Evolutionary conservation across 176 grass and related monocot species (phyloP), one percentile per base, ranked within the genome.

Genomic region (Neostapfia colusana): DNA sequence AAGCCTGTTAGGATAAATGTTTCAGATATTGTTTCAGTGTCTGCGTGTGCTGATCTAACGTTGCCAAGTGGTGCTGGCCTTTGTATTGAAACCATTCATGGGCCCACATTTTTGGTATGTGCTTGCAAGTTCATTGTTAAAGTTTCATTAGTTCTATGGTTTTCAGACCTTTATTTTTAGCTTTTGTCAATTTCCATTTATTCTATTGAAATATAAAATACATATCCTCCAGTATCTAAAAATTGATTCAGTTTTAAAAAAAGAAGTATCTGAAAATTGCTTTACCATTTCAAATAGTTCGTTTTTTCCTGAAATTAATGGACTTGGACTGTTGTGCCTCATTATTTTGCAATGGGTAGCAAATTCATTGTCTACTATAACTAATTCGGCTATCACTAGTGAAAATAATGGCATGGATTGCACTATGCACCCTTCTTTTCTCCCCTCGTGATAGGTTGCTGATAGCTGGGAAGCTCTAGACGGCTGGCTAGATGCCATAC

Each of bases 381-480:
- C 26, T 82, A 14, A 23, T 9, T 8, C 6, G 3, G 18, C 1
- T 54, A 54, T 54, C 20, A 2, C 20, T 54, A 54, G 17, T 7
- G 56, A 61, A 42, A 75, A 45, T 75, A 45, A 31, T 75, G 39
- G 15, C 34, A 31, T 36, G 7, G 17, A 54, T 80, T 88, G 60
- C 49, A 20, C 37, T 59, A 57, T 75, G 38, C 31, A 26, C 15
- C 6, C 25, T 36, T 13, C n/a, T 16, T n/a, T 37, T 23, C 1
- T 25, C 45, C 2, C 26, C 8, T 31, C 31, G n/a, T 75, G 54
- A 28, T 50, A 99, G 95, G 92, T 99, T 81, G 95, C 95, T 25
- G 95, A 99, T 82, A 90, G 83, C 58, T 99, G 92, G 95, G 95
- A 99, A 37, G 86, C 82, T 44, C 74, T 95, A 73, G 92, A 95